phyloP scores from a whole-genome alignment of 306 rosid species.

The Notholithocarpus densiflorus region DNA sequence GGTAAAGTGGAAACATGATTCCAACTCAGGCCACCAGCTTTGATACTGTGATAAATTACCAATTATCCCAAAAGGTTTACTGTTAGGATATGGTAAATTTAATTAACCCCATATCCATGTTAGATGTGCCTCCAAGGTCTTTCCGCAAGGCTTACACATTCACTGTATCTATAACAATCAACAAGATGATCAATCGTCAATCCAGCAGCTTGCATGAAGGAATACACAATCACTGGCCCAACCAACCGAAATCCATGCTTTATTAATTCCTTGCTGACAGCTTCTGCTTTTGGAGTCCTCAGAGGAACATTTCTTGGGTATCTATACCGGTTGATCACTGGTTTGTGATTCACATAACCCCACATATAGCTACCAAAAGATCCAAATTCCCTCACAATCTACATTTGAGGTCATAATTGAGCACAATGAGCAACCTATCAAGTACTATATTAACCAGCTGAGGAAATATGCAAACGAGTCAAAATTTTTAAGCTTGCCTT shows the following conservation, averaged over 20 bases:
- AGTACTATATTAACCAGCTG: background rate
- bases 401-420: conserved; percentile 1
- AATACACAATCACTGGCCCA: conserved; percentile 90
- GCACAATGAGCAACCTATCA: background rate
- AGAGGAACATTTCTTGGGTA: conserved; percentile 87
- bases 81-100: no score
- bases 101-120: background rate
- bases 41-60: no score
- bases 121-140: conserved; percentile 99
- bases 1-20: no score
- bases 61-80: no score
- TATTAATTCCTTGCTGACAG: conserved; percentile 81
- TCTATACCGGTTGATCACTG: conserved; percentile 65
- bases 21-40: no score
- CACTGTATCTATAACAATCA: conserved; percentile 74
- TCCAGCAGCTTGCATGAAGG: conserved; percentile 99
- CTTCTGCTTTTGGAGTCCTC: conserved; percentile 84
- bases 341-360: conserved; percentile 80
- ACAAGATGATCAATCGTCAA: conserved; percentile 88
- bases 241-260: conserved; percentile 77
- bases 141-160: conserved; percentile 90
- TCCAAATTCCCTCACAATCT: conserved; percentile 81
- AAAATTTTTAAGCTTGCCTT: conserved; percentile 52
- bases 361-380: conserved; percentile 91
- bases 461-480: background rate